These are phyloP conservation scores for Myxozyma kluyveri DNA, from an alignment of 805 yeast species.

Conservation along the genomic window DNA sequence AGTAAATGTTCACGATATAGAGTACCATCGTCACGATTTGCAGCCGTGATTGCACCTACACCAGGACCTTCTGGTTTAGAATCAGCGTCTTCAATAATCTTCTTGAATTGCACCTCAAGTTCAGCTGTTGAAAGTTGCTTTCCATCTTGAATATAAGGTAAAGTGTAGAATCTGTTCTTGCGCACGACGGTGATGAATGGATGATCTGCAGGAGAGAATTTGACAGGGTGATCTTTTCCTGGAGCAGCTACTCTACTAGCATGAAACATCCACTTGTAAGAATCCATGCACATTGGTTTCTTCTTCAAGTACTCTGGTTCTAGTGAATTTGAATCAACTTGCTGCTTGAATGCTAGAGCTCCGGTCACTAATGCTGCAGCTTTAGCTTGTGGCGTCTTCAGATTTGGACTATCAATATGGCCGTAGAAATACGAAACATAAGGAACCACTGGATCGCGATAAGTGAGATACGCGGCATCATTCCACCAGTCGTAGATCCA, in stretches of 20 bases:
- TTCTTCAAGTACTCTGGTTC: conserved; percentile 76
- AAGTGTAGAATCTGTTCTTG: conserved; percentile 77
- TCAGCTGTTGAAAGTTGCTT: conserved; percentile 41
- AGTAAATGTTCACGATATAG: conserved; percentile 55
- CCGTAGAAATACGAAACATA: conserved; percentile 86
- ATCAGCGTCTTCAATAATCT: conserved; percentile 49
- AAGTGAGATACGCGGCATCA: conserved; percentile 83
- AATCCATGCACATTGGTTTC: conserved; percentile 90
- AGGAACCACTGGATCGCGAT: conserved; percentile 93
- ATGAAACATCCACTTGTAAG: conserved; percentile 87
- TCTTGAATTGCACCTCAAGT: conserved; percentile 52
- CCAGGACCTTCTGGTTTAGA: conserved; percentile 48
- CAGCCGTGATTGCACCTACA: conserved; percentile 75
- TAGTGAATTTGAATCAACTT: conserved; percentile 66
- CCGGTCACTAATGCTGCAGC: conserved; percentile 72
- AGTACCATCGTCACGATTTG: conserved; percentile 82
- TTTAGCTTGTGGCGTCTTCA: conserved; percentile 46
- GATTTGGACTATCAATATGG: conserved; percentile 61
- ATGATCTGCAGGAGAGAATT: conserved; percentile 47
- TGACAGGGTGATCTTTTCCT: conserved; percentile 58
- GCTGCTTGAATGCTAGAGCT: conserved; percentile 62
- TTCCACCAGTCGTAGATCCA: conserved; percentile 96
- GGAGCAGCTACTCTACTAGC: conserved; percentile 72
- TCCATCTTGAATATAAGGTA: conserved; percentile 45
- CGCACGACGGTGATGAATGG: conserved; percentile 69